Evolutionary conservation across 1,284 basidiomycete species (phyloP), one percentile per base, ranked within the genome.

Genomic region (Ceratobasidium papillatum): DNA sequence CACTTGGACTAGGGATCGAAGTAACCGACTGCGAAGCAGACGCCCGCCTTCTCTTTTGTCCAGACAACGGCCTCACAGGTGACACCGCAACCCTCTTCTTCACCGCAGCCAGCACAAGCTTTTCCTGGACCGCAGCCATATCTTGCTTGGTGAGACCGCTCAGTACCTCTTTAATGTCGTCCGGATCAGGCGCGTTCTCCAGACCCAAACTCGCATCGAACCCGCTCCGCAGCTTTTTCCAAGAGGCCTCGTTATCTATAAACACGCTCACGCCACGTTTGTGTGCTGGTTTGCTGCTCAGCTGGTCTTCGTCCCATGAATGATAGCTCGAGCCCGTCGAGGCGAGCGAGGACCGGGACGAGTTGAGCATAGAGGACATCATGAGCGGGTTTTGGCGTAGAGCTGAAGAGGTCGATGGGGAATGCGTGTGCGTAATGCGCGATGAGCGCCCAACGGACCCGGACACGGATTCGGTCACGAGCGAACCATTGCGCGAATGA

Each of bases 271-370:
- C 66, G 19, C 66, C 66, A 32, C 66, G 66, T 71, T 71, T 71
- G 41, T 71, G 66, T 1, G 66, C 8, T 41, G 52, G 52, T 32
- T 71, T 71, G 36, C 66, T 54, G 41, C 73, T 66, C 11, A 56
- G 34, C 47, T 74, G 65, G n/a, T 75, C 75, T 36, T 84, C 88
- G 69, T 92, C 90, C 86, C 87, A 89, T 2, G 92, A 92, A 80
- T 94, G 92, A 81, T 92, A 94, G 81, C 92, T 94, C 1, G 93
- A 94, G 12, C 92, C 92, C 41, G 85, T 86, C 14, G 91, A 93
- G 75, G 89, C 91, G 30, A 94, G 82, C 5, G 93, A 94, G 11
- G 91, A 91, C 34, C 89, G 86, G 36, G 93, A 94, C 12, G 91
- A 91, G 77, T 90, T 93, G 27, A 85, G 86, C 32, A 91, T 82